A percentile compares a stretch with the other conserved stretches of the same genome.
Conservation (phyloP, 2,329 filamentous ascomycete genomes). For the Fusarium torulosum region DNA sequence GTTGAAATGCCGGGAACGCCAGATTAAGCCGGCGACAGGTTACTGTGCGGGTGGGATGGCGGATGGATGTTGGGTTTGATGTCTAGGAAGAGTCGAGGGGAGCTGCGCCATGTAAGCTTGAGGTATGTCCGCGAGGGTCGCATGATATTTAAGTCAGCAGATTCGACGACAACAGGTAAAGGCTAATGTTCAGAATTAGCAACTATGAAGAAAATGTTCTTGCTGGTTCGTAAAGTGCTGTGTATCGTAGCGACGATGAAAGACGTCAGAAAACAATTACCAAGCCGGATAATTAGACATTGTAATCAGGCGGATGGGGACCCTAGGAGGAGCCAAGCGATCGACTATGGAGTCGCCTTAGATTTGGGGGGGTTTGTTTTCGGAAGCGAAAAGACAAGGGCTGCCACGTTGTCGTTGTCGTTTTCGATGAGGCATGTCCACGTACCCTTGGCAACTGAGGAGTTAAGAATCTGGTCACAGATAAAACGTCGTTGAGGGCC, state of each 20-base stretch:
- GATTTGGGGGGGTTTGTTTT: constrained; percentile 22
- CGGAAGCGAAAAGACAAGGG: constrained; percentile 25
- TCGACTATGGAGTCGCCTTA: constrained; percentile 30
- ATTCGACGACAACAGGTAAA: constrained; percentile 32
- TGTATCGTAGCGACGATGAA: constrained; percentile 8
- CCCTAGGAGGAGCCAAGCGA: constrained; percentile 18
- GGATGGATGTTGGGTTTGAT: constrained; percentile 8
- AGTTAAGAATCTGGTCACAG: constrained; percentile 38
- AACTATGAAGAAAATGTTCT: not conserved
- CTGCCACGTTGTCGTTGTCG: constrained; percentile 40
- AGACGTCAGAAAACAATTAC: constrained; percentile 17
- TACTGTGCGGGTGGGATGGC: constrained; percentile 14
- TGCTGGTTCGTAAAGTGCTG: not conserved
- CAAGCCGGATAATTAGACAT: constrained; percentile 43
- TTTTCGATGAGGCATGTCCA: constrained; percentile 26
- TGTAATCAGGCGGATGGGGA: constrained; percentile 27
- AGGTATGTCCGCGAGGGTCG: constrained; percentile 32
- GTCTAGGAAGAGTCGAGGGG: constrained; percentile 7
- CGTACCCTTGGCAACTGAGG: constrained; percentile 32
- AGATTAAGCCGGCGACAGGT: constrained; percentile 39
- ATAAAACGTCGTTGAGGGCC: constrained; percentile 3
- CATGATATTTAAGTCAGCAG: constrained; percentile 46
- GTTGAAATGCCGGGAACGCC: constrained; percentile 39
- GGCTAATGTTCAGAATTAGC: constrained; percentile 6
- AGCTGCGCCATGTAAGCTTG: constrained; percentile 29